Base-by-base conservation (phyloP, 2,329 filamentous ascomycete genomes). In the Leptographium lundbergii region DNA sequence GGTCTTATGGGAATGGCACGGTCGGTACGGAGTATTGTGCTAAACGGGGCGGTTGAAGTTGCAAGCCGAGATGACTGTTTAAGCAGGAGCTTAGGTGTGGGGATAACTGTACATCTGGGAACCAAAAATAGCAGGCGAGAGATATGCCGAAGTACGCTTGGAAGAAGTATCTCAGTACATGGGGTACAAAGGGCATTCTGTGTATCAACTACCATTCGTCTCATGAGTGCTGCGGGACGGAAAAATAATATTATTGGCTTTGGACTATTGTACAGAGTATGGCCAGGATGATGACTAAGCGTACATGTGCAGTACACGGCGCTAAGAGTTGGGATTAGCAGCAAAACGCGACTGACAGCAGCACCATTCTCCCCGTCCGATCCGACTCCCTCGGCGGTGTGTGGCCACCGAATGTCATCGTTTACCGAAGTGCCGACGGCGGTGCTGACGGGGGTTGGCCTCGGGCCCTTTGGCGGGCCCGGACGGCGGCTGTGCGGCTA, bases 381-480 rank as follows among this genome's bases (percentile, higher is more conserved):
- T 42, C 42, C 5, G 6, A 45, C 17, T 6, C 3, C 10, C n/a
- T 6, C 22, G 25, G 2, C 4, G 10, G 25, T n/a, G 4, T n/a
- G 29, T 19, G 13, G 6, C 51, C 11, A 10, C 13, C 22, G 3
- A 6, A 32, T 39, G 10, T 32, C 52, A 0, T 56, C 57, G 14
- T 63, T 63, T 34, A 19, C 47, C 2, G n/a, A 53, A 1, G 47
- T 63, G 0, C 62, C 62, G 3, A 24, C 34, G 0, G 39, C 24
- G 25, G 45, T 59, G 13, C 3, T 62, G 10, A 56, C 54, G 0
- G 60, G 62, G 14, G 17, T 52, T 9, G 63, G 25, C 11, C 50
- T 53, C 13, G 14, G 6, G 27, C 54, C 36, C 7, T 25, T 59
- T 17, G 27, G n/a, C n/a, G 6, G 24, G 22, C 34, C 22, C 7